Conservation (phyloP, 2,329 filamentous ascomycete species). For the Leptographium galeiforme region DNA sequence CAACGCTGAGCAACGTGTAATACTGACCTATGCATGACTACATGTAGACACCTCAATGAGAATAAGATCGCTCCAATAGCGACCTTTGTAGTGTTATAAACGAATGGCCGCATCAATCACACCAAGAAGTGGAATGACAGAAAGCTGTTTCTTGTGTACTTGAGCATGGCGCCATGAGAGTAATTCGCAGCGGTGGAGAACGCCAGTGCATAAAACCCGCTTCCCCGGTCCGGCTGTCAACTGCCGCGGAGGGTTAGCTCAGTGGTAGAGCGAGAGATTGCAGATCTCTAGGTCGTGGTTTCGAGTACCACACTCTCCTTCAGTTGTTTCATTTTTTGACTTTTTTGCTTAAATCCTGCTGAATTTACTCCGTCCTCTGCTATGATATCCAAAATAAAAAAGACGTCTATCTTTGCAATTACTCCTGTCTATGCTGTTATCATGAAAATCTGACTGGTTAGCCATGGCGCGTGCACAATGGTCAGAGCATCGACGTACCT, state of each 20-base stretch:
- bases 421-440: conserved; percentile 9
- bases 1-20: too few species aligned
- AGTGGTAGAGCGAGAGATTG: conserved; percentile 9
- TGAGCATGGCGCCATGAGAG: neutral
- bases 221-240: neutral
- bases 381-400: neutral
- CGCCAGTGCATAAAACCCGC: neutral
- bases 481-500: conserved; percentile 40
- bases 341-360: too few species aligned
- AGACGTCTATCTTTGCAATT: too few species aligned
- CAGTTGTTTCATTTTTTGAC: neutral
- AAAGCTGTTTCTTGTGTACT: too few species aligned
- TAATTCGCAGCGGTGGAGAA: neutral
- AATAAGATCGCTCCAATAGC: too few species aligned
- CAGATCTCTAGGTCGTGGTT: conserved; percentile 9
- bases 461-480: neutral
- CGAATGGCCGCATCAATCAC: too few species aligned
- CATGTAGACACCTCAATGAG: too few species aligned
- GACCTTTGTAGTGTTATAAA: too few species aligned
- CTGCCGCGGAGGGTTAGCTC: conserved; percentile 3
- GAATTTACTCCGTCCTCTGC: neutral
- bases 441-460: conserved; percentile 11
- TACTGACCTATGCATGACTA: too few species aligned
- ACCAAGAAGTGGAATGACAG: too few species aligned
- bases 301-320: conserved; percentile 6